Percentiles rank a stretch among this genome's conserved stretches.
Evolutionary conservation across 495 filamentous ascomycete genomes (phyloP).

Genomic region (Lasiosphaeria hispida): DNA sequence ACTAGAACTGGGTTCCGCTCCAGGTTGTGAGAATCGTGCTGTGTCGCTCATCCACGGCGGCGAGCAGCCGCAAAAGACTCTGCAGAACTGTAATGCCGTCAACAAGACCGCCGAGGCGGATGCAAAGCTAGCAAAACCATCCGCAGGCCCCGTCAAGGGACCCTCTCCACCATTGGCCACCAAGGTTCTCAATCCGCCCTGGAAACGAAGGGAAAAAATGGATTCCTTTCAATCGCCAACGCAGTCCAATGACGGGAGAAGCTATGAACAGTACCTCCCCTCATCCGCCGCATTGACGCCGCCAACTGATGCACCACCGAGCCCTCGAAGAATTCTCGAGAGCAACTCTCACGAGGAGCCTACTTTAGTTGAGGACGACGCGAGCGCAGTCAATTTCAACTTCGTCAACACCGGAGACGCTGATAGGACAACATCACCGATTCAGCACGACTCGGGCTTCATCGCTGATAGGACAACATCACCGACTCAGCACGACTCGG

Average conservation of each 20-base stretch:
- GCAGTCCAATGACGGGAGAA: slow-evolving; percentile 44
- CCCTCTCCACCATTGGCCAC: not conserved
- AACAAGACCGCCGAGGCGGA: not conserved
- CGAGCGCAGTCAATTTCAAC: slow-evolving; percentile 36
- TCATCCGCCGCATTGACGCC: slow-evolving; percentile 9
- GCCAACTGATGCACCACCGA: not conserved
- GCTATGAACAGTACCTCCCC: slow-evolving; percentile 37
- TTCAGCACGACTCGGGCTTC: slow-evolving; percentile 24
- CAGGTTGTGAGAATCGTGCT: not conserved
- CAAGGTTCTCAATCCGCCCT: not conserved
- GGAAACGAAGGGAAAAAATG: slow-evolving; percentile 20
- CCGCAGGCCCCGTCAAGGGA: slow-evolving; percentile 3
- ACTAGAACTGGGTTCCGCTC: not conserved
- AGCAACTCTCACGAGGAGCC: slow-evolving; percentile 22
- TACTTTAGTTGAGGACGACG: slow-evolving; percentile 36
- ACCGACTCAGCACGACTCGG: slow-evolving; percentile 22
- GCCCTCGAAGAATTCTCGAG: not conserved
- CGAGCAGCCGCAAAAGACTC: not conserved
- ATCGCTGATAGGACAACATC: slow-evolving; percentile 19
- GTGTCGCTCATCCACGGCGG: not conserved
- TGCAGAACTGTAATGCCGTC: not conserved
- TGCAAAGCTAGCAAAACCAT: slow-evolving; percentile 8
- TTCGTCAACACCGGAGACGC: slow-evolving; percentile 8
- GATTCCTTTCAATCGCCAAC: slow-evolving; percentile 39
- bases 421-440: slow-evolving; percentile 12